Evolutionary conservation across 2,329 filamentous ascomycete genomes (phyloP).

Genomic region (Ascochyta pisi): DNA sequence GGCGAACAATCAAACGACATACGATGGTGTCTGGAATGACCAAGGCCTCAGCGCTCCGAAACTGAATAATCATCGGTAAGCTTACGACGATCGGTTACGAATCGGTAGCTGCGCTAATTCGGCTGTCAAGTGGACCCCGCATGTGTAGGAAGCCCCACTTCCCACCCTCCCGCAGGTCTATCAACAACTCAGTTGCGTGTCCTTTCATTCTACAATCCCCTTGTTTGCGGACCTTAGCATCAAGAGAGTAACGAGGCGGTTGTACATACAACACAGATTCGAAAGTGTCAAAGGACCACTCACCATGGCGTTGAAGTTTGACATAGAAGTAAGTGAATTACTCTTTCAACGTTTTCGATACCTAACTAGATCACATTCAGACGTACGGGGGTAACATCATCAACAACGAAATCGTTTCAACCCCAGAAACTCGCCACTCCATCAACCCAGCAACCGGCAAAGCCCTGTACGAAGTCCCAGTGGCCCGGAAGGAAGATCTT

Average conservation of each 20-base stretch:
- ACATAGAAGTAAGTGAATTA: conserved; percentile 12
- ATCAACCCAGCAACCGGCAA: conserved; percentile 59
- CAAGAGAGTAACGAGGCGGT: no score
- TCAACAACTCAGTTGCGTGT: background rate
- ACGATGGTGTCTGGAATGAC: no score
- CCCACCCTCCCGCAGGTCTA: background rate
- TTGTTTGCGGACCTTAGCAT: background rate
- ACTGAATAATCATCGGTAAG: no score
- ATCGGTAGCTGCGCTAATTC: no score
- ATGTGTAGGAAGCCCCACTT: conserved; percentile 5
- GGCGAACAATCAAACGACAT: no score
- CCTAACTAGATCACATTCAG: background rate
- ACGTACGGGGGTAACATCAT: conserved; percentile 54
- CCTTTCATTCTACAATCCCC: background rate
- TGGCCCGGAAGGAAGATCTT: conserved; percentile 56
- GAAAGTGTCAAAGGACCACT: no score
- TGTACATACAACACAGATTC: no score
- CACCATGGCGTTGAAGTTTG: conserved; percentile 3
- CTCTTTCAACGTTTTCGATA: background rate
- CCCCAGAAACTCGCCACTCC: conserved; percentile 52
- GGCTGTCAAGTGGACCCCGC: conserved; percentile 7
- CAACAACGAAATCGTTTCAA: conserved; percentile 54
- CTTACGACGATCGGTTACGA: no score
- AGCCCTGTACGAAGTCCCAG: conserved; percentile 56
- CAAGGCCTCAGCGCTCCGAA: no score